Evolutionary conservation across 2,329 filamentous ascomycete species (phyloP).

Genomic region (Calycina herbarum): DNA sequence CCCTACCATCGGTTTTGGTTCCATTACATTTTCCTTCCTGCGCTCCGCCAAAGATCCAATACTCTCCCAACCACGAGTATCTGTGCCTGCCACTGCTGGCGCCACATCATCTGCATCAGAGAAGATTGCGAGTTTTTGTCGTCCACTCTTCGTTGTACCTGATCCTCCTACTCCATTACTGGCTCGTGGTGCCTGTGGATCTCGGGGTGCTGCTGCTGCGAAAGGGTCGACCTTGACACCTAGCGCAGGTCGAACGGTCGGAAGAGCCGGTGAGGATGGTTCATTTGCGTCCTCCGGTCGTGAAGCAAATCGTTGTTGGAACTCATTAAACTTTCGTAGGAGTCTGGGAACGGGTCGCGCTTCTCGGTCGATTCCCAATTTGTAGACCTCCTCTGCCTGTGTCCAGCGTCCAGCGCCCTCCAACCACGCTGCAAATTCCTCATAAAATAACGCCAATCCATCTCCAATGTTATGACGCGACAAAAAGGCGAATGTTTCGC

Average conservation of each 20-base stretch:
- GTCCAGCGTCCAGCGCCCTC: conserved; percentile 80
- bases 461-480: conserved; percentile 88
- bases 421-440: conserved; percentile 93
- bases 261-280: conserved; percentile 84
- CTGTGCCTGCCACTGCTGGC: conserved; percentile 53
- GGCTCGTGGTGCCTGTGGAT: conserved; percentile 65
- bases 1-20: conserved; percentile 86
- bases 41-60: conserved; percentile 84
- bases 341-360: conserved; percentile 80
- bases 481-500: conserved; percentile 89
- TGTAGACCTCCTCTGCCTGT: conserved; percentile 93
- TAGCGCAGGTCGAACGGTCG: conserved; percentile 77
- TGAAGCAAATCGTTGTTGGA: conserved; percentile 75
- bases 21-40: conserved; percentile 89
- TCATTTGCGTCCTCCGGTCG: conserved; percentile 61
- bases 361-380: conserved; percentile 83
- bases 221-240: conserved; percentile 87
- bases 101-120: conserved; percentile 69
- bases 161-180: conserved; percentile 48
- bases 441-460: conserved; percentile 85
- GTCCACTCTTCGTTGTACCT: conserved; percentile 62
- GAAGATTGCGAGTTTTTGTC: conserved; percentile 87
- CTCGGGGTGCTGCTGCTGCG: conserved; percentile 51
- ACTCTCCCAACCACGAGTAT: conserved; percentile 81
- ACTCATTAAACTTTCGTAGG: conserved; percentile 87